A percentile compares a stretch with the other conserved stretches of the same genome.
Conservation (phyloP, 345 rosid species). For the Populus ilicifolia region DNA sequence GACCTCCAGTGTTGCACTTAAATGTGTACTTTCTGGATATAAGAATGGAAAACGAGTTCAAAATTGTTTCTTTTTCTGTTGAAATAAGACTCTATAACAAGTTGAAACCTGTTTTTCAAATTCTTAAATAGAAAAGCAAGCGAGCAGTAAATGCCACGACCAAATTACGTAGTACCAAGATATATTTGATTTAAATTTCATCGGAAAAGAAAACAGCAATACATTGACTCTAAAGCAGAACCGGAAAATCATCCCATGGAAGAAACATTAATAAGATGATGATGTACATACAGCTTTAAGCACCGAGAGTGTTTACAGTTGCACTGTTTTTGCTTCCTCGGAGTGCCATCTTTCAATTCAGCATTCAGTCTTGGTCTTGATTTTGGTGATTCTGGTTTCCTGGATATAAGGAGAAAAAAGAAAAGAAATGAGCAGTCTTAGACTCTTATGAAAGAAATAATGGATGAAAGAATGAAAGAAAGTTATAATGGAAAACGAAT, state of each 20-base stretch:
- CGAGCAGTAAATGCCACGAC: neutral
- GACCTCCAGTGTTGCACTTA: slow-evolving; percentile 6
- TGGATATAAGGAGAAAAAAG: slow-evolving; percentile 19
- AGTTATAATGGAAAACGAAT: neutral
- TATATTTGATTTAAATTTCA: neutral
- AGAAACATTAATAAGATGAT: neutral
- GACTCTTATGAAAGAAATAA: neutral
- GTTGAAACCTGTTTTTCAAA: neutral
- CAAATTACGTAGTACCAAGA: neutral
- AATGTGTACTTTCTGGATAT: neutral
- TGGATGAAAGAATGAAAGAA: neutral
- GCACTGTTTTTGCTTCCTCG: slow-evolving; percentile 93
- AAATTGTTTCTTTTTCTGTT: neutral
- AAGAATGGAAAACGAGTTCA: neutral
- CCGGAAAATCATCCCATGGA: neutral
- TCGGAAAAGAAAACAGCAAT: neutral
- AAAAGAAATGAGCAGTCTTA: neutral
- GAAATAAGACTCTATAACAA: neutral
- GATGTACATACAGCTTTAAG: slow-evolving; percentile 79
- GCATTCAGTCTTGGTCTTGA: slow-evolving; percentile 55
- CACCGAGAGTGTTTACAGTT: slow-evolving; percentile 97
- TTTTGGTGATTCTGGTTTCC: slow-evolving; percentile 84
- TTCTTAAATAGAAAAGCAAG: slow-evolving; percentile 4
- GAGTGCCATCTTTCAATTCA: slow-evolving; percentile 83
- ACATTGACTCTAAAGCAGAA: neutral